Evolutionary conservation across 2,329 filamentous ascomycete genomes (phyloP), one percentile per base, ranked within the genome.

Genomic region (Penicillium sp.): DNA sequence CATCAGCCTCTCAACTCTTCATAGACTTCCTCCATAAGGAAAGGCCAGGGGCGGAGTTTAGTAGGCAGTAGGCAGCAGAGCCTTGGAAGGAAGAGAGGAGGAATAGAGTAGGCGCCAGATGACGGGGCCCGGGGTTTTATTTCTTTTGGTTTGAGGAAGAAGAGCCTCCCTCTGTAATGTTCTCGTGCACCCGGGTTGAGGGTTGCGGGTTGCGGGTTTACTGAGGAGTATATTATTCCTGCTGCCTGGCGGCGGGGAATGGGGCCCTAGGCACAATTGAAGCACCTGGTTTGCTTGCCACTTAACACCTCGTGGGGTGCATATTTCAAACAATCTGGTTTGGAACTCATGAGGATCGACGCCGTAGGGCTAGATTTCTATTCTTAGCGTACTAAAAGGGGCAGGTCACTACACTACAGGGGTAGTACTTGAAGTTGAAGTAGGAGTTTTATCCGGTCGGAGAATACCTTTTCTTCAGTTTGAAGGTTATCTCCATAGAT

Each of bases 241-340:
- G 49, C 28, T 51, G 49, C 49, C 49, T 51, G 47, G 47, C 47
- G 3, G 49, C 30, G 10, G 30, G n/a, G 49, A 51, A 49, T 49
- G 26, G 45, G 24, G 6, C 17, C 9, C 26, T 30, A 15, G 26
- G 17, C 49, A 22, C 15, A 7, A 15, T 51, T 51, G 35, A 15
- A 17, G n/a, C 28, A 12, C 30, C 49, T 35, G 22, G n/a, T 15
- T 35, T 35, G 19, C 12, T 5, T 35, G 30, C 49, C 49, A 51
- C 17, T 49, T 49, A 8, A 8, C 12, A n/a, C 45, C 17, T 19
- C 17, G 49, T 35, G 47, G 15, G 15, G n/a, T 35, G 30, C 49
- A 22, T 51, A 6, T 22, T 51, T 22, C 12, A 13, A 15, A 51
- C 28, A 22, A 15, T 7, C n/a, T 19, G n/a, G 12, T 26, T 12